A percentile compares a stretch with the other conserved stretches of the same genome.
phyloP scores from a whole-genome alignment of 2,329 filamentous ascomycete genomes.

The Penicillium sp. region DNA sequence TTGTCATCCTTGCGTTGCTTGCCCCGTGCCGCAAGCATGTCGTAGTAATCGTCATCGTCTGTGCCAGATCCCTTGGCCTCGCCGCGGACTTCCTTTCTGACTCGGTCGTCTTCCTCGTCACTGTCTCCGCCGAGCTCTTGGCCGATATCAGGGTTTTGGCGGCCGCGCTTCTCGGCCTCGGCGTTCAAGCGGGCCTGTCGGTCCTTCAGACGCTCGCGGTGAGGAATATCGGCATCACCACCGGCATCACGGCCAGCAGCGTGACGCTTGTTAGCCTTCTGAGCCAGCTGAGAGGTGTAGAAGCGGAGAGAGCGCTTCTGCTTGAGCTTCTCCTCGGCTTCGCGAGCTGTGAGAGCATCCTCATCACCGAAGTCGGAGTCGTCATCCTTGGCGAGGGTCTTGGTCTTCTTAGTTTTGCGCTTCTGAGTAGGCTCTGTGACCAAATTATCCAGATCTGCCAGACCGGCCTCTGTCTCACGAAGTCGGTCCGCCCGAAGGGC shows the following conservation, averaged over 20 bases:
- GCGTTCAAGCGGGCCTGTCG: constrained; percentile 80
- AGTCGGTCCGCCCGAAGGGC: constrained; percentile 55
- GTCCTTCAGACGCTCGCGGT: constrained; percentile 84
- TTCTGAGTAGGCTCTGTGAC: constrained; percentile 49
- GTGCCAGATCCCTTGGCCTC: constrained; percentile 38
- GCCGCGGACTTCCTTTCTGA: constrained; percentile 52
- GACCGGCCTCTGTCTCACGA: constrained; percentile 64
- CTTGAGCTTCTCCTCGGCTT: constrained; percentile 81
- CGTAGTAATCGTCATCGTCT: constrained; percentile 69
- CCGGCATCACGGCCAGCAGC: constrained; percentile 63
- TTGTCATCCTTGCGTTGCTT: constrained; percentile 67
- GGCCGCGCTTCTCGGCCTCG: constrained; percentile 82
- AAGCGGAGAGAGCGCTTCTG: constrained; percentile 93
- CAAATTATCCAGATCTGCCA: constrained; percentile 69
- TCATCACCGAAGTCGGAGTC: constrained; percentile 95
- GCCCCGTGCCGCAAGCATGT: constrained; percentile 69
- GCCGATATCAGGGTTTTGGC: constrained; percentile 60
- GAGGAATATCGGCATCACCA: constrained; percentile 63
- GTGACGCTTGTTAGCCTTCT: constrained; percentile 82
- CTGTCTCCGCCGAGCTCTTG: constrained; percentile 70
- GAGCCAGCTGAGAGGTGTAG: constrained; percentile 96
- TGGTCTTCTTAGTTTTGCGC: constrained; percentile 40
- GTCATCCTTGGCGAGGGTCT: constrained; percentile 45
- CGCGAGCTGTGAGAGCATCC: constrained; percentile 70
- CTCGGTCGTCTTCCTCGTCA: constrained; percentile 62